Evolutionary conservation across 2,329 filamentous ascomycete species (phyloP).

Genomic region (Fusarium proliferatum): DNA sequence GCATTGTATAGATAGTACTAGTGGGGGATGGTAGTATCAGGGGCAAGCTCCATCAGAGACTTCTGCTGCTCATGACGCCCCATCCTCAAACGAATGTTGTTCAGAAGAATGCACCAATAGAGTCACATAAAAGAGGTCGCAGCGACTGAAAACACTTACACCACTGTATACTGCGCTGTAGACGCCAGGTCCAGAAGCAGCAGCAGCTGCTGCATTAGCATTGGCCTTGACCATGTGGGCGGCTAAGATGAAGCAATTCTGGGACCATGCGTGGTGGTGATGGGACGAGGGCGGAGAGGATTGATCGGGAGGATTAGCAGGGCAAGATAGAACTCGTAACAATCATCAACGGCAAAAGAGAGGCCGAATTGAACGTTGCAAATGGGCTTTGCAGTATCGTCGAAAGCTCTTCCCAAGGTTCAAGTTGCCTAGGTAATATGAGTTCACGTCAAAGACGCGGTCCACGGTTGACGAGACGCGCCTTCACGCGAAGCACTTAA

Average conservation of each 20-base stretch:
- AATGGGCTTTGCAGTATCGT: conserved; percentile 16
- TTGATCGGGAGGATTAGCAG: neutral
- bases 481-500: conserved; percentile 54
- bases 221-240: conserved; percentile 61
- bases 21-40: neutral
- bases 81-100: neutral
- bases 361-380: conserved; percentile 25
- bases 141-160: conserved; percentile 57
- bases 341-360: conserved; percentile 10
- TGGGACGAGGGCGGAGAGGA: neutral
- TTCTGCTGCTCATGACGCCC: neutral
- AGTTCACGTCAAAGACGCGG: conserved; percentile 54
- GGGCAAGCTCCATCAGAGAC: neutral
- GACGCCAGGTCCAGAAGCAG: conserved; percentile 64
- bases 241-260: conserved; percentile 38
- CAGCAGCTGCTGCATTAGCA: conserved; percentile 44
- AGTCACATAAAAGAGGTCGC: neutral
- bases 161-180: conserved; percentile 78
- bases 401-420: conserved; percentile 40
- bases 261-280: conserved; percentile 31
- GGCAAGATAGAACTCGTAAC: neutral
- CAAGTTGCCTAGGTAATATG: conserved; percentile 44
- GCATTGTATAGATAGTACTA: neutral
- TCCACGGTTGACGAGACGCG: conserved; percentile 50
- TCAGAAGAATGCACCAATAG: neutral